Evolutionary conservation across 345 rosid genomes (phyloP).

Genomic region (Pseudoturritis turrita): DNA sequence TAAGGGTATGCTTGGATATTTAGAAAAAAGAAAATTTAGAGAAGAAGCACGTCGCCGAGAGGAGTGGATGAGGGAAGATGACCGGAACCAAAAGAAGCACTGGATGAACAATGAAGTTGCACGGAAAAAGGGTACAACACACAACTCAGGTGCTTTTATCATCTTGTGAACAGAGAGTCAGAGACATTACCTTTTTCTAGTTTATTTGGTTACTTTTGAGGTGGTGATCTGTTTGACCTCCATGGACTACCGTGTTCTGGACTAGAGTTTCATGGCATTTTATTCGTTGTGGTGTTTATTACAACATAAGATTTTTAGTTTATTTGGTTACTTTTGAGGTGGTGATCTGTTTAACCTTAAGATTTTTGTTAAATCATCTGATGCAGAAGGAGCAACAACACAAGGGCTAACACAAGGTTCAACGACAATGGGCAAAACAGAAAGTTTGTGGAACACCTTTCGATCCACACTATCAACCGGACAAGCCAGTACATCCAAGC

Average conservation of each 20-base stretch:
- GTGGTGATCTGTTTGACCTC: background rate
- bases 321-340: no score
- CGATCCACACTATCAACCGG: no score
- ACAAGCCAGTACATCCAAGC: no score
- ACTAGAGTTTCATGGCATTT: no score
- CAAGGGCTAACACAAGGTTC: no score
- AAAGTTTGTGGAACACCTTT: no score
- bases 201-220: background rate
- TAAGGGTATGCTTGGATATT: background rate
- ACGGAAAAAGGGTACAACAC: background rate
- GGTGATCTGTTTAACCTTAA: no score
- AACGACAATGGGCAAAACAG: no score
- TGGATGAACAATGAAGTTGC: background rate
- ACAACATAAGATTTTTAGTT: no score
- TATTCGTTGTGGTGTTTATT: no score
- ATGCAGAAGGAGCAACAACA: no score
- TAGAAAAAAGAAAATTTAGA: background rate
- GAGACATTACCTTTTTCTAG: background rate
- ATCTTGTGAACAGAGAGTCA: background rate
- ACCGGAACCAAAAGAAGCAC: background rate
- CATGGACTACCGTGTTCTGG: background rate
- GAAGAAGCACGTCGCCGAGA: background rate
- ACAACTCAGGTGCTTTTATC: background rate
- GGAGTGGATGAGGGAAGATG: background rate
- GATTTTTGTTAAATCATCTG: no score